These are phyloP conservation scores for Andrographis paniculata DNA, from an alignment of 305 asterid species.

Conservation along the genomic window DNA sequence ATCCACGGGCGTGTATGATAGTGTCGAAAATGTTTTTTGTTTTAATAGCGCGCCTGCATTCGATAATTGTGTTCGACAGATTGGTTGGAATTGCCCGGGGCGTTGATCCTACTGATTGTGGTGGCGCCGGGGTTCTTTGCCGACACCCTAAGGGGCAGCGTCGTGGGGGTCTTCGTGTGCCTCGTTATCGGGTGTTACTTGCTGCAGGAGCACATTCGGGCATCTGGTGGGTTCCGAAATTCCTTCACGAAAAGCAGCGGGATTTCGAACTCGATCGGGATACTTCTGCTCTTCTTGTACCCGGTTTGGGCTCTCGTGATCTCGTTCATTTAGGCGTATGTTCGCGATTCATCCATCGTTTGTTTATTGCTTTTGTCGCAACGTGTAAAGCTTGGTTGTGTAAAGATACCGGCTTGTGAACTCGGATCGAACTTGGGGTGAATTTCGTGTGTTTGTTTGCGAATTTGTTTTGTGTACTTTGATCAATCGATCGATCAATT, in stretches of 20 bases:
- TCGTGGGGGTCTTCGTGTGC: conserved; percentile 47
- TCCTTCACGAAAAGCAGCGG: conserved; percentile 73
- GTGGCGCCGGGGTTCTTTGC: conserved; percentile 69
- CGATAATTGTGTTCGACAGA: conserved; percentile 31
- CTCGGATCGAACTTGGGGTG: no score
- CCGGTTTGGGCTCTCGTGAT: conserved; percentile 83
- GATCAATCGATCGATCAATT: no score
- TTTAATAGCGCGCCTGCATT: no score
- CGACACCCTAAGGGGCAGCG: conserved; percentile 27
- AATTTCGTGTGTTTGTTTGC: no score
- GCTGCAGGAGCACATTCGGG: conserved; percentile 90
- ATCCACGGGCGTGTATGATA: no score
- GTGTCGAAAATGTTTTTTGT: no score
- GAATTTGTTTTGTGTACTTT: no score
- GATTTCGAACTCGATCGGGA: conserved; percentile 67
- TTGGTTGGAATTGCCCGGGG: conserved; percentile 75
- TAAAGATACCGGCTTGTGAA: background rate
- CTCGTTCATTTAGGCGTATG: conserved; percentile 26
- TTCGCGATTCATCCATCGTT: background rate
- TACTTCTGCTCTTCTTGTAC: conserved; percentile 58
- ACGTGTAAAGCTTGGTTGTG: conserved; percentile 9
- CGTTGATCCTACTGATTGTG: conserved; percentile 61
- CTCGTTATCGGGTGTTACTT: conserved; percentile 69
- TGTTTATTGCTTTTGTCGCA: conserved; percentile 9
- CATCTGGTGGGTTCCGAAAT: conserved; percentile 87